Percentiles rank a stretch among this genome's conserved stretches.
These are phyloP conservation scores for Nicotiana sylvestris DNA, from an alignment of 257 asterid species.

Conservation along the genomic window DNA sequence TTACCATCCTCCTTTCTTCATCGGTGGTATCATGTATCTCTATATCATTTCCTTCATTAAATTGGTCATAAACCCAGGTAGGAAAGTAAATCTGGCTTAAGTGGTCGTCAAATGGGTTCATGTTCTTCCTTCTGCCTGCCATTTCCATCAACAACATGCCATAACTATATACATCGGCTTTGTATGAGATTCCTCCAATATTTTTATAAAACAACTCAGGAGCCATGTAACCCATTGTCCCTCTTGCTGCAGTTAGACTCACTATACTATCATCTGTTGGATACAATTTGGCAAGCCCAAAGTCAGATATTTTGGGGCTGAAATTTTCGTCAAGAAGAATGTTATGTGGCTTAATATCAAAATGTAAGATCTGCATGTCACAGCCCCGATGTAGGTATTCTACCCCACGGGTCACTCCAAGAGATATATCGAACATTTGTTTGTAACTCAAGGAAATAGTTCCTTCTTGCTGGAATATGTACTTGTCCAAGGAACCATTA, in stretches of 20 bases:
- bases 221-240: conserved; percentile 40
- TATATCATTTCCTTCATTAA: conserved; percentile 28
- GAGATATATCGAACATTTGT: conserved; percentile 33
- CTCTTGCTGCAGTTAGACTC: conserved; percentile 26
- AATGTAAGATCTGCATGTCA: conserved; percentile 34
- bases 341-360: conserved; percentile 38
- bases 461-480: conserved; percentile 16
- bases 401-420: conserved; percentile 44
- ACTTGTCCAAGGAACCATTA: conserved; percentile 39
- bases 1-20: conserved; percentile 37
- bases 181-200: conserved; percentile 34
- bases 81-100: conserved; percentile 39
- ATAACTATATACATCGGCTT: conserved; percentile 49
- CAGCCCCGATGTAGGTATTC: conserved; percentile 34
- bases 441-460: conserved; percentile 20
- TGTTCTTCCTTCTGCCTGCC: conserved; percentile 29
- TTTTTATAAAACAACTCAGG: conserved; percentile 31
- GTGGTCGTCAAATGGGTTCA: conserved; percentile 18
- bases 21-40: conserved; percentile 19
- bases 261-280: conserved; percentile 22
- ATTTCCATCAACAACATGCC: conserved; percentile 57
- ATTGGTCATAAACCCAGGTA: conserved; percentile 35
- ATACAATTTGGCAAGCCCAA: conserved; percentile 32
- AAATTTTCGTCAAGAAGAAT: conserved; percentile 38
- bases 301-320: conserved; percentile 40